phyloP scores from a whole-genome alignment of 305 asterid genomes.

The Fraxinus platypoda region DNA sequence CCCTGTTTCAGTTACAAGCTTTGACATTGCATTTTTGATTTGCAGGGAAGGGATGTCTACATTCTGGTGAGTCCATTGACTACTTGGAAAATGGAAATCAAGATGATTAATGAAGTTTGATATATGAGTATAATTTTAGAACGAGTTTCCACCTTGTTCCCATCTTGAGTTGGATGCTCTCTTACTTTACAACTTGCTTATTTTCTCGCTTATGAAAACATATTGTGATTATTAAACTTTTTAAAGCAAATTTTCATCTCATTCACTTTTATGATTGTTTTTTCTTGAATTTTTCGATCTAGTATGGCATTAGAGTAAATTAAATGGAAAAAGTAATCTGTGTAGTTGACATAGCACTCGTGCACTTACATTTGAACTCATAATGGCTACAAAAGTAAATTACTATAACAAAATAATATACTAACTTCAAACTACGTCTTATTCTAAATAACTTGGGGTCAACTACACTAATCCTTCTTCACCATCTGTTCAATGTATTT shows the following conservation, averaged over 20 bases:
- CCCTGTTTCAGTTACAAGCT: not conserved
- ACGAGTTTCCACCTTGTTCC: not conserved
- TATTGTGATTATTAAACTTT: not conserved
- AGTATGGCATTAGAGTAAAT: not conserved
- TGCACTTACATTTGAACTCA: not conserved
- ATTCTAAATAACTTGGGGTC: not conserved
- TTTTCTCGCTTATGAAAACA: not conserved
- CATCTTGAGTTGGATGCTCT: not conserved
- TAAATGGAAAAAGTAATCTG: not conserved
- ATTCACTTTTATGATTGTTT: not conserved
- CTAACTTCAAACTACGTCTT: not conserved
- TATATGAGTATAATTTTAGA: not conserved
- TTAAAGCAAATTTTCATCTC: not conserved
- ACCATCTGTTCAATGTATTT: not conserved
- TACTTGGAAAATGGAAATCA: conserved; percentile 5
- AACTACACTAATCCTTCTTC: not conserved
- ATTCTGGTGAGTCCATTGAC: conserved; percentile 63
- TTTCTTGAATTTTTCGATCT: not conserved
- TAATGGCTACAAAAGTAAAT: not conserved
- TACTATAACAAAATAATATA: not conserved
- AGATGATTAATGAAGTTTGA: conserved; percentile 4
- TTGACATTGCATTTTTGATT: conserved; percentile 16
- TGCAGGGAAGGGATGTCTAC: conserved; percentile 95
- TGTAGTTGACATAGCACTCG: not conserved
- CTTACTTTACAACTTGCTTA: not conserved